A percentile compares a stretch with the other conserved stretches of the same genome.
These are phyloP conservation scores for Gnaphalium uliginosum DNA, from an alignment of 129 eudicot species.

Conservation along the genomic window DNA sequence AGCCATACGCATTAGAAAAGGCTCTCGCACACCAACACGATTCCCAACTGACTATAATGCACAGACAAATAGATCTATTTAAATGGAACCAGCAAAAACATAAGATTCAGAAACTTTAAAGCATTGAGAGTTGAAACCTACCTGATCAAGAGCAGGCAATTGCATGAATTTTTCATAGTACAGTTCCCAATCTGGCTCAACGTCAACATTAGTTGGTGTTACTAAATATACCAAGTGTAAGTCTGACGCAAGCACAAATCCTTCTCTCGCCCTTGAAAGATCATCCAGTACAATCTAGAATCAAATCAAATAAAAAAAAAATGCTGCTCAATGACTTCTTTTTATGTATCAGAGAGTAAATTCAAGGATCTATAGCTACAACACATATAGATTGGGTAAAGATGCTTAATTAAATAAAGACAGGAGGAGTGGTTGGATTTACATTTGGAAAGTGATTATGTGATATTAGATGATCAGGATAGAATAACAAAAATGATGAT, in stretches of 20 bases:
- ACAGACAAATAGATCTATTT: background rate
- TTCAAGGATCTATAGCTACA: constrained; percentile 13
- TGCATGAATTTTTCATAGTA: constrained; percentile 94
- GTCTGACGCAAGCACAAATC: constrained; percentile 97
- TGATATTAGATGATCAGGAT: background rate
- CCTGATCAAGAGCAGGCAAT: constrained; percentile 86
- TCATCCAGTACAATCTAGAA: constrained; percentile 93
- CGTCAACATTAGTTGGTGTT: constrained; percentile 93
- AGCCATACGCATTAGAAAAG: constrained; percentile 97
- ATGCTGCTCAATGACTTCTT: background rate
- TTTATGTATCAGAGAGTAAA: background rate
- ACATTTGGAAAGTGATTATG: background rate
- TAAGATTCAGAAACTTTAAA: background rate
- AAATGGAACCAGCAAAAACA: constrained; percentile 7
- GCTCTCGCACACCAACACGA: constrained; percentile 92
- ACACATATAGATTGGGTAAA: background rate
- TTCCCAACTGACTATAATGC: constrained; percentile 88
- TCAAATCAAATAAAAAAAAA: constrained; percentile 1
- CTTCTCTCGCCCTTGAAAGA: constrained; percentile 96
- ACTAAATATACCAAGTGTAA: constrained; percentile 89
- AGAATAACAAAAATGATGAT: background rate
- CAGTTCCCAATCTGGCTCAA: constrained; percentile 97
- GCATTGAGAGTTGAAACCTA: constrained; percentile 18
- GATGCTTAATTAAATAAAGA: background rate
- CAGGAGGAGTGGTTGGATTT: background rate